Base-by-base conservation (phyloP, 2,329 filamentous ascomycete species). In the Exophiala oligosperma region DNA sequence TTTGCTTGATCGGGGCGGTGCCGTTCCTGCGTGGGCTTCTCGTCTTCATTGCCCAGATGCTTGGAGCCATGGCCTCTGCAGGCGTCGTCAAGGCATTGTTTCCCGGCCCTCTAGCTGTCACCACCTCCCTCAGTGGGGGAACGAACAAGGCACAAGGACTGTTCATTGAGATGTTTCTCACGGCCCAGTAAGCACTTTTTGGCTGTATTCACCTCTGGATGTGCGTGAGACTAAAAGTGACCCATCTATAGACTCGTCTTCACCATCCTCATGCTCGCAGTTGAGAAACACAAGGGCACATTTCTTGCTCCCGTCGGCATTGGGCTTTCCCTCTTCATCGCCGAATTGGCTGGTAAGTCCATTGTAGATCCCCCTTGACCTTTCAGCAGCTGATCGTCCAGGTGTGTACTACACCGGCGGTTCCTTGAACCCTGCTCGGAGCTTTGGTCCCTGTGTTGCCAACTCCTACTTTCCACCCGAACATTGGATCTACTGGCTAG, bases 221-320 rank as follows among this genome's bases (percentile, higher is more conserved):
- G 40, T 23, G 12, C 37, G 40, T 23, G 12, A 17, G 5, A 7
- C 26, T 37, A 35, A 35, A 8, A 63, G 60, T 85, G 88, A 66
- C 76, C 88, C 38, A 89, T 86, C 0, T 76, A 83, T 0, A 79
- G 87, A 68, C 76, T 89, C 8, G 80, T 88, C 6, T 76, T 89
- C 53, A 81, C 85, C 2, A 83, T 50, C 50, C 44, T 53, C 49
- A 9, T n/a, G 46, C 38, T n/a, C 8, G 32, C 60, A 58, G 58
- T 56, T 21, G 87, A 90, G 70, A 91, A 91, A 74, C 87, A 91
- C 71, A 85, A 86, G 46, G 84, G 84, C 2, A 91, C 88, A 0
- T 90, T 81, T 68, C 74, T 91, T 1, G 88, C 88, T 0, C 88
- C 89, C 0, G 74, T 91, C 2, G 87, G 86, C 11, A 90, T 92